These are phyloP conservation scores for Trichoderma breve DNA, from an alignment of 2,329 filamentous ascomycete genomes.

Conservation along the genomic window DNA sequence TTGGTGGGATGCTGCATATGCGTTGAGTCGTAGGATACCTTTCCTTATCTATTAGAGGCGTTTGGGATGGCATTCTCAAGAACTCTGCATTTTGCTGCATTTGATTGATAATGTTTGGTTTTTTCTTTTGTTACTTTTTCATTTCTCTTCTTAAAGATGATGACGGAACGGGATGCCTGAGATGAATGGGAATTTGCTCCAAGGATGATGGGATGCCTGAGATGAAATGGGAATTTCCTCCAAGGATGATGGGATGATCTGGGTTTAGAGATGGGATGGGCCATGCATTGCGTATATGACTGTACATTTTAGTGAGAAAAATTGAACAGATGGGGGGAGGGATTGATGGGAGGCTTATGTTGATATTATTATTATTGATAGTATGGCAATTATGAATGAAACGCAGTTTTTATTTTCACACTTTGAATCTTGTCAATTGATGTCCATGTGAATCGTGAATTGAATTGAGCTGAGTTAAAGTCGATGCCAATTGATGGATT, in stretches of 20 bases:
- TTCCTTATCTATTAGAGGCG: conserved; percentile 13
- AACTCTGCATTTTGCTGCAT: conserved; percentile 18
- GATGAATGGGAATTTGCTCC: background rate
- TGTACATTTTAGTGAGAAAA: conserved; percentile 24
- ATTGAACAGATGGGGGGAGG: background rate
- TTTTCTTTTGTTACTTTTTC: background rate
- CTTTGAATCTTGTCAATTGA: background rate
- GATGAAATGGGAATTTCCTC: background rate
- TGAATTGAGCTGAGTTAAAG: background rate
- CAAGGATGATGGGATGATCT: conserved; percentile 20
- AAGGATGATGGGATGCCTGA: background rate
- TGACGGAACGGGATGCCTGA: background rate
- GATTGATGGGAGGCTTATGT: background rate
- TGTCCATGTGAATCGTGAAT: background rate
- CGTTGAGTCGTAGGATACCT: conserved; percentile 19
- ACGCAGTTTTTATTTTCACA: background rate
- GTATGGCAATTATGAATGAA: conserved; percentile 13
- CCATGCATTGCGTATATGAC: conserved; percentile 28
- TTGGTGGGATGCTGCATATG: conserved; percentile 18
- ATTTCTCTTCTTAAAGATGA: conserved; percentile 3
- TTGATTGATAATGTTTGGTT: conserved; percentile 2
- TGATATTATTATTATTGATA: conserved; percentile 1
- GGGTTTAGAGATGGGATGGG: conserved; percentile 29
- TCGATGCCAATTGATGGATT: background rate
- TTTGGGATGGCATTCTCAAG: conserved; percentile 20